Evolutionary conservation across 148 eudicot species (phyloP), one percentile per base, ranked within the genome.

Genomic region (Pharnaceum exiguum): DNA sequence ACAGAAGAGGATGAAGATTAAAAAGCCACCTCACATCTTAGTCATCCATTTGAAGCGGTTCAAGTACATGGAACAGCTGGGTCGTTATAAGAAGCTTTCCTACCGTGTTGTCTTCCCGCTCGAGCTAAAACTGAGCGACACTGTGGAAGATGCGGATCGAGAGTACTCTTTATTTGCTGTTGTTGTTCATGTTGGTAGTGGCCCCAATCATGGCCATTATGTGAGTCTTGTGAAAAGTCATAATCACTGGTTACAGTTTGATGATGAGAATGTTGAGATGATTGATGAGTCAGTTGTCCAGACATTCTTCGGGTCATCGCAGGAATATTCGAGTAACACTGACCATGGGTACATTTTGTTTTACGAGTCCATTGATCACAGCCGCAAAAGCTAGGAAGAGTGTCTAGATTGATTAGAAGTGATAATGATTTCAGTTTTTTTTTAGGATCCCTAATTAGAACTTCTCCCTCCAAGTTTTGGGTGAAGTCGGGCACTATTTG

Each of bases 1-100:
- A 17, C 93, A 89, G 71, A 89, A 89, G 77, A 82, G 96, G 65
- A 89, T 85, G 96, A 89, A 85, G 84, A 89, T 89, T 30, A 89
- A 89, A 68, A 85, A 68, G 68, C 93, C 94, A 17, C 96, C 96
- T 27, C 96, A 82, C 50, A 77, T 89, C 59, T 70, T 89, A 66
- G 96, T 89, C 40, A 85, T 85, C 71, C 96, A 89, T 60, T 68
- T 89, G 57, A 89, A 89, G 76, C 77, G 96, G 43, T 89, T 85
- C 78, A 85, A 89, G 79, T 85, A 82, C 70, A 82, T 89, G 12
- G 96, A 85, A 59, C 89, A 85, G 73, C 79, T 82, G 15, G 82
- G 89, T 3, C 75, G 93, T 36, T 85, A 88, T 62, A 85, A 89
- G 81, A 89, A 89, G 70, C 76, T 89, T 37, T 85, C 87, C 2